These are phyloP conservation scores for Saccharum officinarum DNA, from an alignment of 176 grass and related monocot genomes.

Conservation along the genomic window DNA sequence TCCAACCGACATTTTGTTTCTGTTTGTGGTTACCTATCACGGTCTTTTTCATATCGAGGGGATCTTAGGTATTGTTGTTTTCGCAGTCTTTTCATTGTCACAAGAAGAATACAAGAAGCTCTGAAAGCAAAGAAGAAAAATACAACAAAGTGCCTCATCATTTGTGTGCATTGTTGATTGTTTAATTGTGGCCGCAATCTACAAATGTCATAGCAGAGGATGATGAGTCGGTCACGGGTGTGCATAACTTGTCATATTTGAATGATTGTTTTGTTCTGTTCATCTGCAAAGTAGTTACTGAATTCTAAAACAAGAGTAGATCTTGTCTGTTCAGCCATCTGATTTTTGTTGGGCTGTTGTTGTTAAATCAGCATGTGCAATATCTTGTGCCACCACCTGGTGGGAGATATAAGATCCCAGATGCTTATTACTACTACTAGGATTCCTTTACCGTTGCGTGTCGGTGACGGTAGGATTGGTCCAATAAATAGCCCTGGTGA, in stretches of 20 bases:
- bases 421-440: constrained; percentile 4
- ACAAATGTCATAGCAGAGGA: background rate
- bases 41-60: background rate
- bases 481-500: background rate
- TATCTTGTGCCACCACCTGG: background rate
- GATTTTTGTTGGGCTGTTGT: background rate
- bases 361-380: background rate
- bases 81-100: background rate
- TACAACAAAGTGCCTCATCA: background rate
- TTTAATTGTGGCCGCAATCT: background rate
- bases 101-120: background rate
- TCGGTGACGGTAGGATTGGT: background rate
- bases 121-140: background rate
- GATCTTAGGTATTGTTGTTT: constrained; percentile 1
- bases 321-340: background rate
- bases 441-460: background rate
- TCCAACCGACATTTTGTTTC: background rate
- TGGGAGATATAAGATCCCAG: constrained; percentile 30
- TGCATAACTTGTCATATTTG: constrained; percentile 9
- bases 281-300: background rate
- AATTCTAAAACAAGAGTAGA: background rate
- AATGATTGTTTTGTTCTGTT: background rate
- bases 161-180: background rate
- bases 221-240: background rate
- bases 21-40: background rate